Conservation (phyloP, 78 protist genomes). For the Speleostelium caveatum region DNA sequence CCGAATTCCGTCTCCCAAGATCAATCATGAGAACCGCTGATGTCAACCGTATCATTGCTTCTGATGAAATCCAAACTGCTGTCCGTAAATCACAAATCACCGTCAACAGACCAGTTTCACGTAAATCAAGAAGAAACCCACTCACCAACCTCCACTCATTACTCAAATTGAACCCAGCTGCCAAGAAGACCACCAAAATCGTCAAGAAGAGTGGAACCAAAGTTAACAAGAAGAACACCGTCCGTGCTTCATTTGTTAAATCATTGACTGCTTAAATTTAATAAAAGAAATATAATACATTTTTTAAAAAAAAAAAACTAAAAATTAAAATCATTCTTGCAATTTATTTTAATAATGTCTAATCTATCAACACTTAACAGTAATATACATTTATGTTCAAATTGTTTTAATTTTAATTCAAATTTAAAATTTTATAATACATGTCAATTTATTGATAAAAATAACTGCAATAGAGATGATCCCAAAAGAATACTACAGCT, state of each 20-base stretch:
- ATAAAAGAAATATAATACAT: no score
- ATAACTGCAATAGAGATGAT: no score
- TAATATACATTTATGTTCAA: no score
- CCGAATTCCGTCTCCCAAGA: slow-evolving; percentile 93
- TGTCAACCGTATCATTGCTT: slow-evolving; percentile 95
- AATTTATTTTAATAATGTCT: no score
- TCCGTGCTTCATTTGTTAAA: not conserved
- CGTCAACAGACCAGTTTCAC: slow-evolving; percentile 29
- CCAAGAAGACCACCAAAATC: not conserved
- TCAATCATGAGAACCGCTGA: slow-evolving; percentile 95
- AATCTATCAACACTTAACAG: no score
- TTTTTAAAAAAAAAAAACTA: no score
- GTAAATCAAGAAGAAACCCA: slow-evolving; percentile 91
- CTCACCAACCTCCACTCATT: slow-evolving; percentile 85
- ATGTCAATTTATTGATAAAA: no score
- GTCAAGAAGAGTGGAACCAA: not conserved
- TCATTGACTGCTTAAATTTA: not conserved
- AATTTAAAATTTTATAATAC: no score
- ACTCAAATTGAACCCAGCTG: slow-evolving; percentile 95
- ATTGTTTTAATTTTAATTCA: no score
- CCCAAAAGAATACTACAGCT: no score
- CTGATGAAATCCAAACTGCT: slow-evolving; percentile 96
- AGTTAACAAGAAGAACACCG: not conserved
- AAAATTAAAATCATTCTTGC: not conserved
- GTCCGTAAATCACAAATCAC: slow-evolving; percentile 66